Evolutionary conservation across 1,284 basidiomycete species (phyloP).

Genomic region (Ustilago vetiveriae): DNA sequence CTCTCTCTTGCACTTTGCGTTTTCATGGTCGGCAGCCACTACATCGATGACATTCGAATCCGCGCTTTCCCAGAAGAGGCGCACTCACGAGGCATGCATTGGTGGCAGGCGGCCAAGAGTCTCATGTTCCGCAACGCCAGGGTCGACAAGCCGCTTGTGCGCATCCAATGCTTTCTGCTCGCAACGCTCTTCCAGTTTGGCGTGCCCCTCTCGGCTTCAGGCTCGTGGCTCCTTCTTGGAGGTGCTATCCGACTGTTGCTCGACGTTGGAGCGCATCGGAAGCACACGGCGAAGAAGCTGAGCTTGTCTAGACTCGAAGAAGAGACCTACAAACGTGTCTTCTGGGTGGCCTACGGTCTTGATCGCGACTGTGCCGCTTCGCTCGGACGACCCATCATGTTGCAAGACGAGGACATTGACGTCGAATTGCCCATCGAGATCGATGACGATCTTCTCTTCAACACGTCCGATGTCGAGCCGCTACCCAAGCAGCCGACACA

Average conservation of each 20-base stretch:
- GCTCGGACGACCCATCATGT: slow-evolving; percentile 54
- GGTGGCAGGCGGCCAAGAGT: slow-evolving; percentile 36
- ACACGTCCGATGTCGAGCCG: slow-evolving; percentile 29
- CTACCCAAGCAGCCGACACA: slow-evolving; percentile 36
- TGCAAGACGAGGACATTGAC: slow-evolving; percentile 62
- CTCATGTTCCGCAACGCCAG: slow-evolving; percentile 15
- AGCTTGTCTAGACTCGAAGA: slow-evolving; percentile 41
- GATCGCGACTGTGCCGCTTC: slow-evolving; percentile 49
- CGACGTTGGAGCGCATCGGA: slow-evolving; percentile 55
- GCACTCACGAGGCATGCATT: slow-evolving; percentile 38
- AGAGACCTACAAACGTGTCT: slow-evolving; percentile 49
- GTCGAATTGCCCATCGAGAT: slow-evolving; percentile 52
- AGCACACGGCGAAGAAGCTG: slow-evolving; percentile 44
- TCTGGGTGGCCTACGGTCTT: slow-evolving; percentile 56
- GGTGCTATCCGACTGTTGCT: slow-evolving; percentile 48
- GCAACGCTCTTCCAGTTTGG: slow-evolving; percentile 36
- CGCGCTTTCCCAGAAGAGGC: slow-evolving; percentile 16
- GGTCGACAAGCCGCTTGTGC: slow-evolving; percentile 17
- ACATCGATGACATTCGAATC: slow-evolving; percentile 36
- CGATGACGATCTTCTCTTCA: slow-evolving; percentile 52
- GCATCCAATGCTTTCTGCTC: slow-evolving; percentile 34
- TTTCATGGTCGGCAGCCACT: slow-evolving; percentile 50
- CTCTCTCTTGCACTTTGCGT: slow-evolving; percentile 38
- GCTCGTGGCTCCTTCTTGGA: slow-evolving; percentile 49
- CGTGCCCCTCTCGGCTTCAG: slow-evolving; percentile 36